Evolutionary conservation across 768 basidiomycete genomes (phyloP), one percentile per base, ranked within the genome.

Genomic region (Pulveroboletus sp.): DNA sequence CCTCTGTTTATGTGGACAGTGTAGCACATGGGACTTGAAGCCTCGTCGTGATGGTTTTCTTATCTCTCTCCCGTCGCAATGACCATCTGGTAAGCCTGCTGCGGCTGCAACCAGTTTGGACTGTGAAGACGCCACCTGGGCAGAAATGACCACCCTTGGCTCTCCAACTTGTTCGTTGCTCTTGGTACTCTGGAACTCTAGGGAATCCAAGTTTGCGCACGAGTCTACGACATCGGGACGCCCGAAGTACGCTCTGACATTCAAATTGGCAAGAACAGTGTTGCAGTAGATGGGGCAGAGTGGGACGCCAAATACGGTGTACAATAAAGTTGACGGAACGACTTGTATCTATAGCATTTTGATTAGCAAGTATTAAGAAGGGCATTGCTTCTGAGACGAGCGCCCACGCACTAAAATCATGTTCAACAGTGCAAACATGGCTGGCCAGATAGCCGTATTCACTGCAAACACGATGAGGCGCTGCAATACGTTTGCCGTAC

Each of bases 371-470:
- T 10, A 10, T 32, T 3, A 21, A 21, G 21, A 21, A 3, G 3
- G 21, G 21, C 21, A 21, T 2, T 21, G 21, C 21, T 21, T 21
- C 21, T 8, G 30, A 9, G 43, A 43, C 8, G 15, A 24, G 21
- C 31, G 14, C 2, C 9, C 79, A 81, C 33, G 38, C 53, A 55
- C 84, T 74, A 11, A 77, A 76, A 50, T 78, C 8, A 43, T 0
- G 2, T 41, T 65, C 4, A 76, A 73, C 62, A 81, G 79, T 6
- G 73, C 66, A 5, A 59, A 63, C 0, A 76, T 76, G 52, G 83
- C 81, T 14, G 79, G 72, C 12, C 75, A 76, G 10, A 80, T 72
- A 1, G 78, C 71, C 5, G 50, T 46, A 17, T 47, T 45, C 8
- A 50, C 41, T 1, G 50, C 41, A 26, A 56, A 56, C 6, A 60